Evolutionary conservation across 306 rosid species (phyloP), one percentile per base, ranked within the genome.

Genomic region (Heteromeles arbutifolia): DNA sequence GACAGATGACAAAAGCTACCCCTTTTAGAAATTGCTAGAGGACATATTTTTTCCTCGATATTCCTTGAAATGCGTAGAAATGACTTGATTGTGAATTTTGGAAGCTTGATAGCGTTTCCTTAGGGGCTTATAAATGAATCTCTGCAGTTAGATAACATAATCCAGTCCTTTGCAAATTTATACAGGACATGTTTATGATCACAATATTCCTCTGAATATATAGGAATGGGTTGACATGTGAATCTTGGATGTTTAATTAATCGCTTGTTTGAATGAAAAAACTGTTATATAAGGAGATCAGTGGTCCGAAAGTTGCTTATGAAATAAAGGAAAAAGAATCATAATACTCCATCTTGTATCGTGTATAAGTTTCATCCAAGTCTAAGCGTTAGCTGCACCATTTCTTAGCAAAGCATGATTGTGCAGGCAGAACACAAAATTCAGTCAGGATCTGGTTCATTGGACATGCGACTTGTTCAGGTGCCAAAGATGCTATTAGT

Each of bases 391-490:
- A 64, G 24, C 3, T 10, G 18, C 65, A 8, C 62, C 6, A 72
- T 22, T 72, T 56, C 66, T 56, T 54, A 65, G 22, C 24, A 72
- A 56, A 24, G 2, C 25, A 18, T 62, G 28, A 19, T 11, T 61
- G 3, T 92, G 82, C 87, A 92, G 98, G 97, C 79, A 45, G 97
- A 86, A 66, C 99, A 95, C 83, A 95, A 95, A 84, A 92, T 92
- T 78, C 98, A 92, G 86, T 95, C 97, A 43, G 97, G 90, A 76
- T 85, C 97, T 77, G 90, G 88, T 67, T 85, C 94, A 14, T 87
- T 90, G 83, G 95, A 95, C 39, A 90, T 92, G 86, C 85, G 91
- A 82, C 93, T 95, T 29, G 88, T 85, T 89, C 96, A 84, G 79
- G 97, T 92, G 84, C 98, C 99, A 39, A 95, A 95, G 88, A 95